Conservation (phyloP, 768 basidiomycete genomes). For the Suillus ampliporus region DNA sequence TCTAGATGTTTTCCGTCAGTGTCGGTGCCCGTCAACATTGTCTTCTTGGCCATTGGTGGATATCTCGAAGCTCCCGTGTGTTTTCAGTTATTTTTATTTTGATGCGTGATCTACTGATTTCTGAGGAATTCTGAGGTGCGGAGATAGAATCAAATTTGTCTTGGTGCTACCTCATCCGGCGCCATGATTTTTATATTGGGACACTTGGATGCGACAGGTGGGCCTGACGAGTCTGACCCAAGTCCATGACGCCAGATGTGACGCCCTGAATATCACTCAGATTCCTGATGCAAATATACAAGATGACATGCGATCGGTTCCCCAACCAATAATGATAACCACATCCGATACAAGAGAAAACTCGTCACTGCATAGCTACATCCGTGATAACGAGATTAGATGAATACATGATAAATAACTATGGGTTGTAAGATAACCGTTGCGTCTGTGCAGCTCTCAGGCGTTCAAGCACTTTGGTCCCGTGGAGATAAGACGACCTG, state of each 20-base stretch:
- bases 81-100: slow-evolving; percentile 4
- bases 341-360: neutral
- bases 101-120: slow-evolving; percentile 13
- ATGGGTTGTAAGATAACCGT: slow-evolving; percentile 31
- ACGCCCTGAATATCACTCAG: neutral
- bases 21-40: neutral
- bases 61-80: slow-evolving; percentile 21
- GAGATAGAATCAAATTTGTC: slow-evolving; percentile 8
- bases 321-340: neutral
- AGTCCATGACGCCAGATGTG: neutral
- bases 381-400: slow-evolving; percentile 17
- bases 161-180: slow-evolving; percentile 10
- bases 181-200: slow-evolving; percentile 5
- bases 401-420: slow-evolving; percentile 24
- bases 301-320: neutral
- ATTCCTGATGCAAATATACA: neutral
- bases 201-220: neutral
- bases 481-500: slow-evolving; percentile 44
- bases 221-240: slow-evolving; percentile 8
- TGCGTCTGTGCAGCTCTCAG: slow-evolving; percentile 14
- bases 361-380: neutral
- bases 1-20: neutral
- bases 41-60: slow-evolving; percentile 24
- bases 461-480: slow-evolving; percentile 22
- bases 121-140: slow-evolving; percentile 9